Evolutionary conservation across 2,329 filamentous ascomycete species (phyloP).

Genomic region (Fusarium oxysporum): DNA sequence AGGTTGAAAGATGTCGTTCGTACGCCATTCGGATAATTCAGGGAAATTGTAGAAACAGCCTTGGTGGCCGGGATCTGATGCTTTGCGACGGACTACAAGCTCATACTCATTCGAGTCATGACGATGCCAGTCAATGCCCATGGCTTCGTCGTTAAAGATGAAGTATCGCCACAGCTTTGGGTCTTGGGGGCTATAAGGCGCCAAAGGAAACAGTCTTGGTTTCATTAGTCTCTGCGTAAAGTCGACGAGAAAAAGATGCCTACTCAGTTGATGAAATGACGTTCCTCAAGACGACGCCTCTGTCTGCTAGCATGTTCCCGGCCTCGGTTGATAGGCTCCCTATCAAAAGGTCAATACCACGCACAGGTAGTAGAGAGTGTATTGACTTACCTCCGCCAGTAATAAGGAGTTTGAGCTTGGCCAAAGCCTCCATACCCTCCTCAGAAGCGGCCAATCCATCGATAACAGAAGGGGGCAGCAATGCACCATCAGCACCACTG

Average conservation of each 20-base stretch:
- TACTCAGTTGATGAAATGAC: slow-evolving; percentile 7
- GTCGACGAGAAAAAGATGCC: accelerated
- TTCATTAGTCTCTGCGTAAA: accelerated
- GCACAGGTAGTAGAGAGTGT: accelerated
- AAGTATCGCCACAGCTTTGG: slow-evolving; percentile 6
- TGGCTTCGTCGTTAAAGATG: not conserved
- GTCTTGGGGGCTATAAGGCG: not conserved
- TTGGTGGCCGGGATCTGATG: not conserved
- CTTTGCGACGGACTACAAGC: not conserved
- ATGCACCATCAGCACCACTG: not conserved
- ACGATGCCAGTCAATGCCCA: slow-evolving; percentile 2
- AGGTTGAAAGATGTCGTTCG: not conserved
- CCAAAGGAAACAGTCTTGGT: not conserved
- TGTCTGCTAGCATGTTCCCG: not conserved
- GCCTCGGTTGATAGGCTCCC: not conserved
- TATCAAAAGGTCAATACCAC: accelerated
- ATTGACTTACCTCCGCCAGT: not conserved
- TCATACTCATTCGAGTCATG: not conserved
- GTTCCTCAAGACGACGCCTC: not conserved
- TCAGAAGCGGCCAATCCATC: not conserved
- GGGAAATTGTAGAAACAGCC: not conserved
- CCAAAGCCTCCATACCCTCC: not conserved
- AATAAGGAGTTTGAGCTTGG: not conserved
- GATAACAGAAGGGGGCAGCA: not conserved
- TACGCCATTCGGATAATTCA: slow-evolving; percentile 4